phyloP scores from a whole-genome alignment of 1,284 basidiomycete species.

The Trichosporon coremiiforme region DNA sequence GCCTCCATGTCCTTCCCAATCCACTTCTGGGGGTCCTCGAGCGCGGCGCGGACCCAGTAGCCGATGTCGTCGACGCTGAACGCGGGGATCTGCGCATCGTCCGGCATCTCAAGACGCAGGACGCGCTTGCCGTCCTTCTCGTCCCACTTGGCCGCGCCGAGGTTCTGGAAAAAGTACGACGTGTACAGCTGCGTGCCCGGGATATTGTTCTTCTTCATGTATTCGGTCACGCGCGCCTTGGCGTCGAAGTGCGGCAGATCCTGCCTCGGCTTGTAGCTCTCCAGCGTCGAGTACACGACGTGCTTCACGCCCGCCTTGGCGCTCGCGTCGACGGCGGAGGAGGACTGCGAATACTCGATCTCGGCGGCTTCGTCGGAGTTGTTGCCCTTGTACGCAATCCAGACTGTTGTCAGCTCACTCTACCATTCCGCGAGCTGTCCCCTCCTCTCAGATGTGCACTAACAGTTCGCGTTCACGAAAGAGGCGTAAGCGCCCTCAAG shows the following conservation, averaged over 20 bases:
- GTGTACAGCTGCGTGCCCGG: constrained; percentile 36
- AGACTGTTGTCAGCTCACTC: constrained; percentile 25
- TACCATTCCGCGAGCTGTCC: too few species aligned
- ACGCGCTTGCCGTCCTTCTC: constrained; percentile 27
- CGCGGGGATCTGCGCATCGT: constrained; percentile 36
- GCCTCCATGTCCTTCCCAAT: constrained; percentile 35
- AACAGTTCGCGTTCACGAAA: constrained; percentile 41
- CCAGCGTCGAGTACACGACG: constrained; percentile 33
- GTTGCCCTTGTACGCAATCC: constrained; percentile 27
- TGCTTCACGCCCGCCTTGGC: constrained; percentile 10
- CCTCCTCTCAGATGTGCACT: constrained; percentile 1
- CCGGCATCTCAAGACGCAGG: constrained; percentile 34
- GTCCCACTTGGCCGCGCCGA: constrained; percentile 16
- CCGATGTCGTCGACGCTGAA: constrained; percentile 44
- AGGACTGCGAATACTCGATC: constrained; percentile 29
- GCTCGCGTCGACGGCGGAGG: constrained; percentile 24
- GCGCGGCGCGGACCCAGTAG: constrained; percentile 39
- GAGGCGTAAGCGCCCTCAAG: constrained; percentile 36
- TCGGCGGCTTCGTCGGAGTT: constrained; percentile 29
- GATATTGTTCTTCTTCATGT: constrained; percentile 34
- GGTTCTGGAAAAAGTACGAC: constrained; percentile 28
- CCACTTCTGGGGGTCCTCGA: constrained; percentile 41
- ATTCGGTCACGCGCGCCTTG: constrained; percentile 40
- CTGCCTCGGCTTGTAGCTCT: constrained; percentile 29
- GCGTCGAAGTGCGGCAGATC: constrained; percentile 39